Evolutionary conservation across 306 rosid genomes (phyloP).

Genomic region (Vigna radiata): DNA sequence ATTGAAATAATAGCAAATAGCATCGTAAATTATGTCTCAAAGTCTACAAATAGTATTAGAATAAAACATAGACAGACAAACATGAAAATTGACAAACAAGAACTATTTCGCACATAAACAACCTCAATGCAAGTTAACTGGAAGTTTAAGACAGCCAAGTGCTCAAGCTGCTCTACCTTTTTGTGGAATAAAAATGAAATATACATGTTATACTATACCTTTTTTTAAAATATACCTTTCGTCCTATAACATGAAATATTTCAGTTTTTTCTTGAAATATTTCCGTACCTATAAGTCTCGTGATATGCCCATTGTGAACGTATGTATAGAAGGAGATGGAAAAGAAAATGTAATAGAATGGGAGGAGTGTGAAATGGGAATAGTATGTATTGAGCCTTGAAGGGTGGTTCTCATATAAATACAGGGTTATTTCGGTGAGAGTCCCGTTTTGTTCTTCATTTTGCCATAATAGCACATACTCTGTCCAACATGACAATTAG

Average conservation of each 20-base stretch:
- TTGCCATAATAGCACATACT: too few relatives aligned
- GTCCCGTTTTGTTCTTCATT: too few relatives aligned
- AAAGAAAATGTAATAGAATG: too few relatives aligned
- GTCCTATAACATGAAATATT: not conserved
- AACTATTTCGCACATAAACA: not conserved
- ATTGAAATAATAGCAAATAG: not conserved
- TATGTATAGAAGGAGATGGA: too few relatives aligned
- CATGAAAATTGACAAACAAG: not conserved
- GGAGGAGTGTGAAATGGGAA: too few relatives aligned
- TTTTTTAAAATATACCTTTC: not conserved
- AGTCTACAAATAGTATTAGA: not conserved
- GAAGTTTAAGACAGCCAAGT: slow-evolving; percentile 10
- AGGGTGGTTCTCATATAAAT: too few relatives aligned
- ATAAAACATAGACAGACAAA: not conserved
- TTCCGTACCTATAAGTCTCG: too few relatives aligned
- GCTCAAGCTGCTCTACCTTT: slow-evolving; percentile 6
- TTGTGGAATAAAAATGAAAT: not conserved
- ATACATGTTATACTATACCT: not conserved
- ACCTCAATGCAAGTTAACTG: not conserved
- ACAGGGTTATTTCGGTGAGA: too few relatives aligned
- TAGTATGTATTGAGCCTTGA: too few relatives aligned
- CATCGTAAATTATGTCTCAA: not conserved
- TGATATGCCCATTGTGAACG: too few relatives aligned
- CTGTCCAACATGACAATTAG: too few relatives aligned
- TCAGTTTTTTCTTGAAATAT: too few relatives aligned